Conservation (phyloP, 495 filamentous ascomycete species). For the Lophiostoma macrostomum region DNA sequence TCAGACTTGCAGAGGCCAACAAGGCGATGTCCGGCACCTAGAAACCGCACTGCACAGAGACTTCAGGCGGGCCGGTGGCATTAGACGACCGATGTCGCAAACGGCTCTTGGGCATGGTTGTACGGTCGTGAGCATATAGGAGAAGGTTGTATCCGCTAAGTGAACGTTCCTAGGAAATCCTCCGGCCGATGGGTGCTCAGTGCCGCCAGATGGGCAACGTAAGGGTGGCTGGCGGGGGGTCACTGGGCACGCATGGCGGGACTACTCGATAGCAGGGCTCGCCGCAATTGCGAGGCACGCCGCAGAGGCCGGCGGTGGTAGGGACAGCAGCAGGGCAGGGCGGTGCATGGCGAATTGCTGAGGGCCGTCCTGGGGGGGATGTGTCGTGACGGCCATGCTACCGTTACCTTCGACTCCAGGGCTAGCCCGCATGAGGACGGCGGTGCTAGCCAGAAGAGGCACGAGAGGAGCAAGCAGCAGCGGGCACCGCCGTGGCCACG, state of each 20-base stretch:
- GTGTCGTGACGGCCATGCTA: conserved; percentile 27
- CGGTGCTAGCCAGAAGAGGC: conserved; percentile 5
- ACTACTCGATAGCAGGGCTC: background rate
- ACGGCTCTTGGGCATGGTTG: conserved; percentile 34
- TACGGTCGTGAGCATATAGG: conserved; percentile 31
- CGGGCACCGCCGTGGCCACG: background rate
- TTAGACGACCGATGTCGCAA: conserved; percentile 35
- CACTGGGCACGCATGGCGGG: background rate
- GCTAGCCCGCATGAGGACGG: conserved; percentile 13
- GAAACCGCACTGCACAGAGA: conserved; percentile 28
- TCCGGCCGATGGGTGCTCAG: conserved; percentile 23
- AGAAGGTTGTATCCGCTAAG: conserved; percentile 37
- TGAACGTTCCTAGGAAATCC: conserved; percentile 14
- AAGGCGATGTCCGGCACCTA: conserved; percentile 11
- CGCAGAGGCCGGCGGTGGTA: background rate
- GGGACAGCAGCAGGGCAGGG: conserved; percentile 5
- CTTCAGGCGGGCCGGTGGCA: conserved; percentile 33
- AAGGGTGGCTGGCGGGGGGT: conserved; percentile 21
- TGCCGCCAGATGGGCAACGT: conserved; percentile 24
- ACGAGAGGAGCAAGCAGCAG: conserved; percentile 12
- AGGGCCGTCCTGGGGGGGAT: conserved; percentile 12
- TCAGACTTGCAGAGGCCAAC: conserved; percentile 17
- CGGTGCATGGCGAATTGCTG: conserved; percentile 14
- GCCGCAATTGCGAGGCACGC: conserved; percentile 18
- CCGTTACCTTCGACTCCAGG: conserved; percentile 19